Evolutionary conservation across 257 asterid species (phyloP).

Genomic region (Forsythia suspensa): DNA sequence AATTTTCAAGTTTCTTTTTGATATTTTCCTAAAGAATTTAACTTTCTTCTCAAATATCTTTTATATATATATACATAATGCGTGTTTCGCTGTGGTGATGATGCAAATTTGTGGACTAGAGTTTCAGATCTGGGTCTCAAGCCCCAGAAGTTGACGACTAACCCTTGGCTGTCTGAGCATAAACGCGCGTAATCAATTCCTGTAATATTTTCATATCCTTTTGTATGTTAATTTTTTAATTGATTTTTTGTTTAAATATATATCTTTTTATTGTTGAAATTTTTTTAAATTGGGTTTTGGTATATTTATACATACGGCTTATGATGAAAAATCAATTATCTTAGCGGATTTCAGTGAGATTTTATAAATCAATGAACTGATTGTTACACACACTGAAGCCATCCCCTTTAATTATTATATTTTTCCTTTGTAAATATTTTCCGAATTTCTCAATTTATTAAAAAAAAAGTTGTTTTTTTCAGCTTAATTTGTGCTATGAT

Average conservation of each 20-base stretch:
- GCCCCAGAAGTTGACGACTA: conserved; percentile 48
- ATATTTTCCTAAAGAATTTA: not conserved
- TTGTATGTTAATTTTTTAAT: not conserved
- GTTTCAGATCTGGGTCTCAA: conserved; percentile 53
- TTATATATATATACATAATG: not conserved
- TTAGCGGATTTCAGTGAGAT: conserved; percentile 99
- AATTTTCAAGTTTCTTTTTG: not conserved
- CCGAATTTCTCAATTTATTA: not conserved
- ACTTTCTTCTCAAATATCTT: not conserved
- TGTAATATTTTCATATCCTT: not conserved
- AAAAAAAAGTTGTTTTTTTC: not conserved
- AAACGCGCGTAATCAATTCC: not conserved
- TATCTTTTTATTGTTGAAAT: not conserved
- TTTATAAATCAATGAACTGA: conserved; percentile 65
- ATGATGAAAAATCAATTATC: conserved; percentile 66
- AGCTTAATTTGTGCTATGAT: conserved; percentile 34
- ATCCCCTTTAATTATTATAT: not conserved
- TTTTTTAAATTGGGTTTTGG: not conserved
- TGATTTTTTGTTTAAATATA: not conserved
- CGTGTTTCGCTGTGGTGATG: conserved; percentile 46
- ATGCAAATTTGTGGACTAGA: conserved; percentile 59
- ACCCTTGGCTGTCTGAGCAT: conserved; percentile 92
- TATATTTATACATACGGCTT: conserved; percentile 29
- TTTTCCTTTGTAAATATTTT: not conserved
- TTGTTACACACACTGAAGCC: conserved; percentile 98